Percentiles rank a stretch among this genome's conserved stretches.
Evolutionary conservation across 1,139 yeast genomes (phyloP).

Genomic region (Saccharomyces hybrid): DNA sequence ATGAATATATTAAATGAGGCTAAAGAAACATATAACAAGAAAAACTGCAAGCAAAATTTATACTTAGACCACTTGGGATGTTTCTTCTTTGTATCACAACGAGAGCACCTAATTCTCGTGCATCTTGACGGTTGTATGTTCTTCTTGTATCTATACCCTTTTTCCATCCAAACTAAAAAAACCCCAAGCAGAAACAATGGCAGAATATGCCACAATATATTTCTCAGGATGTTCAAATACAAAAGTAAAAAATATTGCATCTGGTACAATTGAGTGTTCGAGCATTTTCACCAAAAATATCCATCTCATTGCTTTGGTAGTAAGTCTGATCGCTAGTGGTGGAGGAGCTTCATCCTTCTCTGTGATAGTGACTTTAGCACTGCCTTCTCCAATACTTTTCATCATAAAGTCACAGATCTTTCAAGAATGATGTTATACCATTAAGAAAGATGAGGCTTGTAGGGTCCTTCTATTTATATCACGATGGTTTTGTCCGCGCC

Average conservation of each 20-base stretch:
- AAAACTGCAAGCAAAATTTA: neutral
- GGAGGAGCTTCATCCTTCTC: neutral
- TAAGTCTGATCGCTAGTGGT: neutral
- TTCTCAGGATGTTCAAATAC: no score
- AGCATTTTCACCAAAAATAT: neutral
- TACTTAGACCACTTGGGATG: neutral
- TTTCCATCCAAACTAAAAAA: neutral
- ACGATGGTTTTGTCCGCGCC: no score
- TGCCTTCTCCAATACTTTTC: neutral
- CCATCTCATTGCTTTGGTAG: neutral
- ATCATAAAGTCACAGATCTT: neutral
- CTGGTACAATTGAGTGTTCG: neutral
- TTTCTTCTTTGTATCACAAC: neutral
- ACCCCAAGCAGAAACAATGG: neutral
- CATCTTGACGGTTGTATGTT: neutral
- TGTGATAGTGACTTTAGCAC: neutral
- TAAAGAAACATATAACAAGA: neutral
- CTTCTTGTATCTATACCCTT: neutral
- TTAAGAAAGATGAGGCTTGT: neutral
- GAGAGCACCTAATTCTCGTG: neutral
- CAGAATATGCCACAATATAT: neutral
- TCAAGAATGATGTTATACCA: neutral
- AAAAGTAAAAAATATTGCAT: no score
- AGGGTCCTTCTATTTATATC: neutral
- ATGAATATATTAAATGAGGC: neutral